These are phyloP conservation scores for Suhomyces choctaworum DNA, from an alignment of 1,139 yeast species.

Conservation along the genomic window DNA sequence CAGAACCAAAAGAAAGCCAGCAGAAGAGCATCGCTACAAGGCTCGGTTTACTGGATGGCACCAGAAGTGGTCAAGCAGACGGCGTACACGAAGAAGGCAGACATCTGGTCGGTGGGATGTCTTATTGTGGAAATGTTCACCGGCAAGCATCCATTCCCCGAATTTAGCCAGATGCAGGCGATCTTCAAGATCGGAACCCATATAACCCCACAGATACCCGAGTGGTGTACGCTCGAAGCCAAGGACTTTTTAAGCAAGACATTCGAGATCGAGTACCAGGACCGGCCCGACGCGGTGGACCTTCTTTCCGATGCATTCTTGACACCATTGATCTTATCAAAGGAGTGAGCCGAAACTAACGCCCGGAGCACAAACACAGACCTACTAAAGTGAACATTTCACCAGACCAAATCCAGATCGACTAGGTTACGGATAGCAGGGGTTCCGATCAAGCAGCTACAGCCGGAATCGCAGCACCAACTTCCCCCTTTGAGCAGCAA, in stretches of 20 bases:
- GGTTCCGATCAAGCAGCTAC: too few relatives aligned
- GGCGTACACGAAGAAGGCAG: conserved; percentile 86
- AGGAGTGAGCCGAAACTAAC: conserved; percentile 24
- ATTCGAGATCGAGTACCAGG: conserved; percentile 71
- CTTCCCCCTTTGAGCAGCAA: too few relatives aligned
- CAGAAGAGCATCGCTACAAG: conserved; percentile 84
- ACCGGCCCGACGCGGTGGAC: conserved; percentile 73
- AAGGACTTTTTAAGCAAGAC: conserved; percentile 64
- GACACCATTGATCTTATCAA: conserved; percentile 51
- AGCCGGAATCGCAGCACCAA: too few relatives aligned
- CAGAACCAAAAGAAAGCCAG: conserved; percentile 31
- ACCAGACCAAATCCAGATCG: too few relatives aligned
- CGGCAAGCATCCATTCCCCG: conserved; percentile 92
- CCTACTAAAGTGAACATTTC: too few relatives aligned
- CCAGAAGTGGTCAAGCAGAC: conserved; percentile 95
- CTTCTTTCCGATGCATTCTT: conserved; percentile 63
- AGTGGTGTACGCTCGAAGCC: conserved; percentile 71
- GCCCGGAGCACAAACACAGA: too few relatives aligned
- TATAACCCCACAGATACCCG: conserved; percentile 73
- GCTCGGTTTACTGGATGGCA: conserved; percentile 98
- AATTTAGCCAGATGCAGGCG: conserved; percentile 94
- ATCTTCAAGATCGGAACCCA: conserved; percentile 88
- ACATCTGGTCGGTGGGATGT: conserved; percentile 95
- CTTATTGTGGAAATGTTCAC: conserved; percentile 91
- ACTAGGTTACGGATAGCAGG: too few relatives aligned